Base-by-base conservation (phyloP, 306 rosid species). In the Trifolium fragiferum region DNA sequence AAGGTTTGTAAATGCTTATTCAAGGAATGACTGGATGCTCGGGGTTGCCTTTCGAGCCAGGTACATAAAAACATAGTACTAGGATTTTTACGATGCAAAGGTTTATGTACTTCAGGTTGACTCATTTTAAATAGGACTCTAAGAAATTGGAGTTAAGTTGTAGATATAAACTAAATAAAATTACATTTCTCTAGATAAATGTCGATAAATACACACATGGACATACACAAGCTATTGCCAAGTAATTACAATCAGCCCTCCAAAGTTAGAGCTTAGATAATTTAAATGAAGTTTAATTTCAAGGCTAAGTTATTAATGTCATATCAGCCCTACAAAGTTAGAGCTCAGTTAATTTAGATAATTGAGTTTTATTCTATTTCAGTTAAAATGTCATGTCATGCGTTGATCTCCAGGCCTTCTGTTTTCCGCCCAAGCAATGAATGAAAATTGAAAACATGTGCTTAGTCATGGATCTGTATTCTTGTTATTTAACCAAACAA, bases 31-130 rank as follows among this genome's bases (percentile, higher is more conserved):
- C 33, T 87, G 91, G 91, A 68, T 81, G 72, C 90, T 89, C 59
- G 94, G 94, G 55, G 60, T 89, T 74, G 81, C 89, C 62, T 87
- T 82, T 68, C 90, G 90, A 20, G 90, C 89, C 70, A 90, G 87
- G 87, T 84, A 84, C 80, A 21, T 59, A 19, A 80, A 75, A 70
- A 43, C 38, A 32, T 50, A 32, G 66, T 65, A 68, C 15, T 75
- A 37, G 61, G 74, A 35, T 64, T 74, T 38, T 57, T 54, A 18
- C 12, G 3, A 49, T 57, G 33, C 63, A 21, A 11, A 12, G 73
- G 21, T 61, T 23, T 63, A 23, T 30, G 6, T 40, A 38, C 18
- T 71, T 44, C 11, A 15, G 37, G 27, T 63, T 12, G 60, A 25
- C 11, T 33, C 37, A 6, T 33, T 33, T 33, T 33, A 33, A 33